Percentiles rank a stretch among this genome's conserved stretches.
phyloP scores from a whole-genome alignment of 2,329 filamentous ascomycete genomes.

The Diplodia corticola region DNA sequence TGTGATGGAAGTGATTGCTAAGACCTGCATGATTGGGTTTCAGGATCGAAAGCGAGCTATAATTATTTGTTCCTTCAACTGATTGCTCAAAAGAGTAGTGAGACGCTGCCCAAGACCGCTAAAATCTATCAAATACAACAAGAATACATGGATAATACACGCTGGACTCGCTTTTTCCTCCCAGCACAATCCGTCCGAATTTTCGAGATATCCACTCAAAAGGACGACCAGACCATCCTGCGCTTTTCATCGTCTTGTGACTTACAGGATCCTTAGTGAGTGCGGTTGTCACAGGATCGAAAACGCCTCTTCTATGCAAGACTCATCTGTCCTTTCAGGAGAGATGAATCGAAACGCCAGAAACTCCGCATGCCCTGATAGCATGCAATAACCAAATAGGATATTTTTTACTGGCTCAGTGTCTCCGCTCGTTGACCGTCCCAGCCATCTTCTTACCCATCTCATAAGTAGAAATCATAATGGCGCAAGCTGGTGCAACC shows the following conservation, averaged over 20 bases:
- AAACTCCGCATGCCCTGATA: not conserved
- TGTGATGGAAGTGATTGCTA: too few species aligned
- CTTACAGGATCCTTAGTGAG: not conserved
- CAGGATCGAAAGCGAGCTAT: not conserved
- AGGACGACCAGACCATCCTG: not conserved
- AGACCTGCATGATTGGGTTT: too few species aligned
- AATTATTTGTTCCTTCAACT: not conserved
- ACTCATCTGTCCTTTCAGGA: not conserved
- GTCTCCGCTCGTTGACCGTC: conserved; percentile 64
- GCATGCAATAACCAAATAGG: not conserved
- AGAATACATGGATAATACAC: not conserved
- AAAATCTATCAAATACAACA: not conserved
- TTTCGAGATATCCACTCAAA: not conserved
- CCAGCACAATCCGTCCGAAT: not conserved
- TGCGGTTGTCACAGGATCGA: not conserved
- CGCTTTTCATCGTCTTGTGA: not conserved
- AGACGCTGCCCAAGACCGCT: not conserved
- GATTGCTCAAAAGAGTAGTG: conserved; percentile 4
- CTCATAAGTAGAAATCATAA: conserved; percentile 99
- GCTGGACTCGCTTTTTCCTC: not conserved
- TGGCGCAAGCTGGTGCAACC: conserved; percentile 93
- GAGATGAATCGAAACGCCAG: not conserved
- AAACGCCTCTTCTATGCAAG: conserved; percentile 6
- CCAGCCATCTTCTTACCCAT: conserved; percentile 87
- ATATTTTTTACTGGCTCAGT: not conserved